These are phyloP conservation scores for Jaltomata sinuosa DNA, from an alignment of 257 asterid genomes.

Conservation along the genomic window DNA sequence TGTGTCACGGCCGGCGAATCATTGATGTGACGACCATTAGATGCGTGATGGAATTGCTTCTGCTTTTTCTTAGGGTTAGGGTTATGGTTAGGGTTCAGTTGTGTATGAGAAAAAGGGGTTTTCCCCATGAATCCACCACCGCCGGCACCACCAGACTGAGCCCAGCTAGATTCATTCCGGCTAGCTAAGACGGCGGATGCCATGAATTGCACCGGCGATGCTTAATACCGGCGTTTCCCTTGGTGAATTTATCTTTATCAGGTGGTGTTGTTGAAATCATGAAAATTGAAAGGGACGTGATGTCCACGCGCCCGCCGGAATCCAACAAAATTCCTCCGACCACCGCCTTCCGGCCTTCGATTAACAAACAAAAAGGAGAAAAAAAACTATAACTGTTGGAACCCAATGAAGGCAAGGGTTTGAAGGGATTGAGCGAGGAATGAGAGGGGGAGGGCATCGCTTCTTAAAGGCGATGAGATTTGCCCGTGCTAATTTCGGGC, in stretches of 20 bases:
- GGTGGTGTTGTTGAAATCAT: conserved; percentile 24
- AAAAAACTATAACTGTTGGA: not conserved
- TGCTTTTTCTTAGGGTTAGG: conserved; percentile 78
- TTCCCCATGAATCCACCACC: conserved; percentile 69
- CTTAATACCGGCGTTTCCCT: conserved; percentile 37
- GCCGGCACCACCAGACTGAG: conserved; percentile 32
- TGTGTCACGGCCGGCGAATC: conserved; percentile 60
- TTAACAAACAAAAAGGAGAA: not conserved
- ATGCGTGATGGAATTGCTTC: conserved; percentile 46
- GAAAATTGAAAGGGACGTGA: conserved; percentile 16
- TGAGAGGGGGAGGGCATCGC: conserved; percentile 32
- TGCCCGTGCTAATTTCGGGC: conserved; percentile 73
- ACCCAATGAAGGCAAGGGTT: conserved; percentile 34
- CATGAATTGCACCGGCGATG: conserved; percentile 49
- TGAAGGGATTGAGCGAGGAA: conserved; percentile 61
- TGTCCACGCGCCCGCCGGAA: conserved; percentile 16
- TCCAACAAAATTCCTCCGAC: not conserved
- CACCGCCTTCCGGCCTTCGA: conserved; percentile 3
- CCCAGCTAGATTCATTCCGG: conserved; percentile 87
- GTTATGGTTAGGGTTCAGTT: conserved; percentile 58
- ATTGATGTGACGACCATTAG: conserved; percentile 35
- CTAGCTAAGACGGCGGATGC: conserved; percentile 85
- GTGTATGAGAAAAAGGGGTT: conserved; percentile 47
- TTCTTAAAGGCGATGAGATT: conserved; percentile 91
- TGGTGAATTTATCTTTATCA: conserved; percentile 17